Percentiles rank a stretch among this genome's conserved stretches.
These are phyloP conservation scores for Musa acuminata DNA, from an alignment of 176 grass and related monocot genomes.

Conservation along the genomic window DNA sequence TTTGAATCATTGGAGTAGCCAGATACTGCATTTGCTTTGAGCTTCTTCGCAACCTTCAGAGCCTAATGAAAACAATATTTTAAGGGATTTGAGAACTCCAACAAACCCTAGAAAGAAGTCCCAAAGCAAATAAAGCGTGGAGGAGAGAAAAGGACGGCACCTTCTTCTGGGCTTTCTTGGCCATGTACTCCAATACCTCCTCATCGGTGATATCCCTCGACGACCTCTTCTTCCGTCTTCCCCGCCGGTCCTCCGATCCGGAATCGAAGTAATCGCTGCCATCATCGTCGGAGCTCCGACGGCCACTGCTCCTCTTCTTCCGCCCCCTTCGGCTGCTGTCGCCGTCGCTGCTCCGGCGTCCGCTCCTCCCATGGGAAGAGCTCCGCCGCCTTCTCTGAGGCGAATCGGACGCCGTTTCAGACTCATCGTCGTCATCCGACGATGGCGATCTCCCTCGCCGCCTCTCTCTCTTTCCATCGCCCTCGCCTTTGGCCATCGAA, in stretches of 20 bases:
- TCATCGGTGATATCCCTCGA: slow-evolving; percentile 66
- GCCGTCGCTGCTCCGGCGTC: slow-evolving; percentile 15
- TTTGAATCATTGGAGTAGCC: slow-evolving; percentile 87
- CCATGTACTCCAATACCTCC: slow-evolving; percentile 72
- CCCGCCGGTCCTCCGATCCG: slow-evolving; percentile 30
- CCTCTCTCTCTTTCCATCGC: neutral
- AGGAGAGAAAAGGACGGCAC: slow-evolving; percentile 15
- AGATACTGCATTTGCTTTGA: slow-evolving; percentile 66
- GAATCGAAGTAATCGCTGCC: slow-evolving; percentile 36
- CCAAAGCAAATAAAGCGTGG: neutral
- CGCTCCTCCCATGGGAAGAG: slow-evolving; percentile 19
- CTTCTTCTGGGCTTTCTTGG: slow-evolving; percentile 89
- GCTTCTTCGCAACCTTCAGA: slow-evolving; percentile 89
- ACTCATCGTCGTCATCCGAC: slow-evolving; percentile 14
- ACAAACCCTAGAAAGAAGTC: slow-evolving; percentile 7
- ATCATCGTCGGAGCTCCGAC: slow-evolving; percentile 20
- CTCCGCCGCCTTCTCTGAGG: slow-evolving; percentile 5
- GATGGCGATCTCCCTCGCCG: neutral
- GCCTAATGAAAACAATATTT: slow-evolving; percentile 36
- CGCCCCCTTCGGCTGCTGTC: slow-evolving; percentile 12
- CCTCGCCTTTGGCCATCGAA: neutral
- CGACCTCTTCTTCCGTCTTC: slow-evolving; percentile 15
- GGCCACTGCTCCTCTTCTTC: slow-evolving; percentile 24
- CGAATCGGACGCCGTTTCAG: slow-evolving; percentile 17
- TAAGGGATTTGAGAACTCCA: neutral